Percentiles rank a stretch among this genome's conserved stretches.
These are phyloP conservation scores for Byssoonygena ceratinophila DNA, from an alignment of 2,329 filamentous ascomycete species.

Conservation along the genomic window DNA sequence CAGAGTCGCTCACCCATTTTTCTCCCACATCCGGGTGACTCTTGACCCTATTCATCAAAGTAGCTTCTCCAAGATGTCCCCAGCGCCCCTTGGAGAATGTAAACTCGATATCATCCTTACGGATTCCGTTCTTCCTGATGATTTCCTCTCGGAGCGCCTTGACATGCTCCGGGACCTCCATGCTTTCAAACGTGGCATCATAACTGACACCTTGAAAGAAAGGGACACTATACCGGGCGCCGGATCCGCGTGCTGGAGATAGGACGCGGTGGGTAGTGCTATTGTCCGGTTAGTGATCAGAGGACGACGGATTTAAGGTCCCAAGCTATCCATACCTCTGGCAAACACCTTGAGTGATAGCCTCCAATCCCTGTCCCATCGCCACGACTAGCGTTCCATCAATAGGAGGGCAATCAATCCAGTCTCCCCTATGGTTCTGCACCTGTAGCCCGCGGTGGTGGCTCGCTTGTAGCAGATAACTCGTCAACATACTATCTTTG, in stretches of 20 bases:
- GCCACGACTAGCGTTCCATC: slow-evolving; percentile 72
- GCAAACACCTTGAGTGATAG: slow-evolving; percentile 72
- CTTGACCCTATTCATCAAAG: slow-evolving; percentile 72
- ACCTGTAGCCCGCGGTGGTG: slow-evolving; percentile 69
- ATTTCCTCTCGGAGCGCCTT: slow-evolving; percentile 51
- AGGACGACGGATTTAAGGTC: background rate
- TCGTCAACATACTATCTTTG: slow-evolving; percentile 75
- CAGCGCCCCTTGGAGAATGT: slow-evolving; percentile 63
- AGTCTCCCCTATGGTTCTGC: slow-evolving; percentile 64
- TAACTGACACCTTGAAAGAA: slow-evolving; percentile 82
- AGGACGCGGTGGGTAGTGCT: slow-evolving; percentile 73
- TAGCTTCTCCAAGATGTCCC: slow-evolving; percentile 67
- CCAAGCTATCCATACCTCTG: slow-evolving; percentile 36
- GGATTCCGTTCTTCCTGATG: slow-evolving; percentile 45
- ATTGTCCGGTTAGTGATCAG: background rate
- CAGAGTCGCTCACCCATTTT: slow-evolving; percentile 46
- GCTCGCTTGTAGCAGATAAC: slow-evolving; percentile 70
- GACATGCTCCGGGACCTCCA: slow-evolving; percentile 57
- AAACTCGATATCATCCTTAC: slow-evolving; percentile 71
- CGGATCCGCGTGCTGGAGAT: slow-evolving; percentile 58
- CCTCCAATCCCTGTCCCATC: slow-evolving; percentile 79
- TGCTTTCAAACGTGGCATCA: slow-evolving; percentile 67
- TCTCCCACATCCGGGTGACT: slow-evolving; percentile 80
- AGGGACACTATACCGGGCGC: slow-evolving; percentile 66
- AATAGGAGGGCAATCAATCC: slow-evolving; percentile 73